phyloP scores from a whole-genome alignment of 345 rosid genomes.

The Eucalyptus camaldulensis region DNA sequence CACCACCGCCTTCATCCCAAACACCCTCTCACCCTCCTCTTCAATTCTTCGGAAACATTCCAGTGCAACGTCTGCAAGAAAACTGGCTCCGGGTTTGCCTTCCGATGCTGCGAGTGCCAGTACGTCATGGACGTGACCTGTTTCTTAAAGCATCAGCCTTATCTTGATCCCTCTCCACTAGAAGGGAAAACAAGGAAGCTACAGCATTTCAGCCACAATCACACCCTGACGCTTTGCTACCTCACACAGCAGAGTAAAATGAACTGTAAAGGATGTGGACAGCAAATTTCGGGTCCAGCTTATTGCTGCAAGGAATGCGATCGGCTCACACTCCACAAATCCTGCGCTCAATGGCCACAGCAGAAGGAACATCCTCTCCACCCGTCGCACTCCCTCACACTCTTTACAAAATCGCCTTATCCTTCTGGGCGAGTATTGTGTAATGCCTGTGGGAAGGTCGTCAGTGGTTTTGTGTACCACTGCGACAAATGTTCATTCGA shows the following conservation, averaged over 20 bases:
- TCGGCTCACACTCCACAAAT: background rate
- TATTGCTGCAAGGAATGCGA: background rate
- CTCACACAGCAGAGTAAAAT: background rate
- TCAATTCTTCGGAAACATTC: background rate
- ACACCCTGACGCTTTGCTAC: background rate
- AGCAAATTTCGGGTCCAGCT: background rate
- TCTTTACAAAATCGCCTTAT: background rate
- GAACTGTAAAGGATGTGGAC: background rate
- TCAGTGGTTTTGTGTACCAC: background rate
- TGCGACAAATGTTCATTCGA: background rate
- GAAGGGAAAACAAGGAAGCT: background rate
- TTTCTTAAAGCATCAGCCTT: background rate
- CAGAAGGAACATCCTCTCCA: background rate
- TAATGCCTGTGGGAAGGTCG: background rate
- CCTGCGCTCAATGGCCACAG: background rate
- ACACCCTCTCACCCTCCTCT: conserved; percentile 4
- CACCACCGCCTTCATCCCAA: conserved; percentile 3
- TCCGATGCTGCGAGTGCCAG: background rate
- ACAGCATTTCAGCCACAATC: background rate
- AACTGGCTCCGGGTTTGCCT: background rate
- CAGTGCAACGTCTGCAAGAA: background rate
- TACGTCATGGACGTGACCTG: conserved; percentile 1
- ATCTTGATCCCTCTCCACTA: background rate
- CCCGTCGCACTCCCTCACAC: background rate
- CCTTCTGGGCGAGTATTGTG: background rate